phyloP scores from a whole-genome alignment of 768 basidiomycete species.

The Tricholoma hemisulphureum region DNA sequence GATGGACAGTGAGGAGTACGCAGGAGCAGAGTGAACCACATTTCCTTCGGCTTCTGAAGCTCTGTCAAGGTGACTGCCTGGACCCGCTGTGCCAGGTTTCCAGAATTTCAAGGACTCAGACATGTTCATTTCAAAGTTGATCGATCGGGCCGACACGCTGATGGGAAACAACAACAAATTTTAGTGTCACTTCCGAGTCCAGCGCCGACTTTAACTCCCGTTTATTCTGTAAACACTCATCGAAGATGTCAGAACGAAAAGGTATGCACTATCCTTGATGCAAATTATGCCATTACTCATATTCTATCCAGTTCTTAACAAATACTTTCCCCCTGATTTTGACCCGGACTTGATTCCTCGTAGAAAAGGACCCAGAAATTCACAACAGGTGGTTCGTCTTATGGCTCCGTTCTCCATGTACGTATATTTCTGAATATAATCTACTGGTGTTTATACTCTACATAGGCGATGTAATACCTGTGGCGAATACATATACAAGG shows the following conservation, averaged over 20 bases:
- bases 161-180: not conserved
- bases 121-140: not conserved
- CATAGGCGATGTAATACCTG: constrained; percentile 89
- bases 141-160: not conserved
- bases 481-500: constrained; percentile 98
- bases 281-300: not conserved
- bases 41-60: constrained; percentile 73
- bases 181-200: not conserved
- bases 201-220: not conserved
- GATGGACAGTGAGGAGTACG: constrained; percentile 55
- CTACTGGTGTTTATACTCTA: constrained; percentile 8
- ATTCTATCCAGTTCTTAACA: constrained; percentile 71
- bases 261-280: constrained; percentile 37
- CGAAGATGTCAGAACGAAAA: constrained; percentile 81
- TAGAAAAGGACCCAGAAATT: constrained; percentile 86
- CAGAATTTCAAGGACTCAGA: constrained; percentile 73
- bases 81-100: constrained; percentile 84
- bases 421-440: constrained; percentile 21
- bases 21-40: constrained; percentile 64
- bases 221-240: not conserved
- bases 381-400: constrained; percentile 95
- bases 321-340: constrained; percentile 97
- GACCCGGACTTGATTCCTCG: constrained; percentile 96
- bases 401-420: constrained; percentile 99
- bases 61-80: constrained; percentile 87